Percentiles rank a stretch among this genome's conserved stretches.
Conservation (phyloP, 2,329 filamentous ascomycete species). For the Tympanopsis confertula region DNA sequence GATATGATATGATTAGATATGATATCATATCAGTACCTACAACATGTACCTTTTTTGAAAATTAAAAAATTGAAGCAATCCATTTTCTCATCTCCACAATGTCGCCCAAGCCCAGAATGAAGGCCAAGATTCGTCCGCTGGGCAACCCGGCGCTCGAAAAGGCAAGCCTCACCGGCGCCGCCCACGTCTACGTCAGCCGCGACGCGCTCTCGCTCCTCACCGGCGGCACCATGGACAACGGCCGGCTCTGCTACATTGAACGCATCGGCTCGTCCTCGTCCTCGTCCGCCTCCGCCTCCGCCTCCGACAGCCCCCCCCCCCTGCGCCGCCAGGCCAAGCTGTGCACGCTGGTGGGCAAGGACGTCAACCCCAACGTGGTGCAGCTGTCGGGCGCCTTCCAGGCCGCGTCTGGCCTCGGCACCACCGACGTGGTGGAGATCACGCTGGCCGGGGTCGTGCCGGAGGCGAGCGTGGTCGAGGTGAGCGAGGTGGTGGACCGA, state of each 20-base stretch:
- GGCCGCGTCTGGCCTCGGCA: not conserved
- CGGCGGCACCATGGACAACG: not conserved
- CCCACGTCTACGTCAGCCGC: not conserved
- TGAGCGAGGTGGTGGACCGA: not conserved
- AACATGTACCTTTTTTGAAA: no score
- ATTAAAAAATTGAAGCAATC: no score
- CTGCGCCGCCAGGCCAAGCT: not conserved
- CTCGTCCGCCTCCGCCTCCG: no score
- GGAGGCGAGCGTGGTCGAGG: not conserved
- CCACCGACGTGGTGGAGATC: not conserved
- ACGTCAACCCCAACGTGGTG: not conserved
- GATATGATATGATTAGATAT: no score
- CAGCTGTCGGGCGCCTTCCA: not conserved
- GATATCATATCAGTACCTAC: no score
- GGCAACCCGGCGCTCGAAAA: not conserved
- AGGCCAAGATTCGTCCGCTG: not conserved
- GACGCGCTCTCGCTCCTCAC: not conserved
- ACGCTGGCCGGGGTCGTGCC: not conserved
- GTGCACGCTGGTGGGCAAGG: not conserved
- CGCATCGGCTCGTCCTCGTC: no score
- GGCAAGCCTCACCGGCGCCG: not conserved
- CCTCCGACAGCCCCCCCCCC: no score
- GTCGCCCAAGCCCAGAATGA: not conserved
- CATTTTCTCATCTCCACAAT: no score
- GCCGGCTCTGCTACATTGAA: not conserved